A percentile compares a stretch with the other conserved stretches of the same genome.
These are phyloP conservation scores for Cinnamomum micranthum DNA, from an alignment of 164 flowering plant species.

Conservation along the genomic window DNA sequence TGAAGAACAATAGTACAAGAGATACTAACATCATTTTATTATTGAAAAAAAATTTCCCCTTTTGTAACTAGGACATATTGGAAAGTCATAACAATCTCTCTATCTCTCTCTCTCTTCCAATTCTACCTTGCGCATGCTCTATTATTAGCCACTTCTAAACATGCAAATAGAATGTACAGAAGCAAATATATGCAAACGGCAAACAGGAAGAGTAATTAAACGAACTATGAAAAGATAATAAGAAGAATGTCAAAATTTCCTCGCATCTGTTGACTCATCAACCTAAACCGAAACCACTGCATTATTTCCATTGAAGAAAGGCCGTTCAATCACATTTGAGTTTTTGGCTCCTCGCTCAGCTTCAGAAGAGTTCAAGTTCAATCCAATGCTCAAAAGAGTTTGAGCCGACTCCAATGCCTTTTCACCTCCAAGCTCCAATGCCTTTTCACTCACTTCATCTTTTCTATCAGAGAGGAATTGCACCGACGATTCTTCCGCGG, in stretches of 20 bases:
- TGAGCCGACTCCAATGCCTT: constrained; percentile 19
- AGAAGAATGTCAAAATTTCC: constrained; percentile 14
- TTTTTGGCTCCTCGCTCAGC: background rate
- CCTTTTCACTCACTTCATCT: constrained; percentile 7
- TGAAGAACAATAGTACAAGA: too few species aligned
- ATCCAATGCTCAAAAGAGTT: constrained; percentile 24
- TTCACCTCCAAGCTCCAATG: constrained; percentile 18
- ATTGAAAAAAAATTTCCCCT: too few species aligned
- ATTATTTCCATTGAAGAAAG: constrained; percentile 9
- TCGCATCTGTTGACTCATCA: constrained; percentile 19
- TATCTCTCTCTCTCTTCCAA: background rate
- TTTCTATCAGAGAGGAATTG: background rate
- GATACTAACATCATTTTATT: too few species aligned
- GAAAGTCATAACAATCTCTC: background rate
- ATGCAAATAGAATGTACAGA: background rate
- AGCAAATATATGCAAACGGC: background rate
- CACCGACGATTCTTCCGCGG: constrained; percentile 19
- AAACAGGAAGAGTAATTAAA: background rate
- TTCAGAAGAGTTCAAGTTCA: constrained; percentile 27
- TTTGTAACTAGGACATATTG: background rate
- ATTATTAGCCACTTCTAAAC: background rate
- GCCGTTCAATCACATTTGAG: background rate
- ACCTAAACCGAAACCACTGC: constrained; percentile 12
- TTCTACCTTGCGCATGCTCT: background rate
- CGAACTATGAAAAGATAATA: background rate